Percentiles rank a stretch among this genome's conserved stretches.
Conservation (phyloP, 2,329 filamentous ascomycete species). For the Aaosphaeria arxii region DNA sequence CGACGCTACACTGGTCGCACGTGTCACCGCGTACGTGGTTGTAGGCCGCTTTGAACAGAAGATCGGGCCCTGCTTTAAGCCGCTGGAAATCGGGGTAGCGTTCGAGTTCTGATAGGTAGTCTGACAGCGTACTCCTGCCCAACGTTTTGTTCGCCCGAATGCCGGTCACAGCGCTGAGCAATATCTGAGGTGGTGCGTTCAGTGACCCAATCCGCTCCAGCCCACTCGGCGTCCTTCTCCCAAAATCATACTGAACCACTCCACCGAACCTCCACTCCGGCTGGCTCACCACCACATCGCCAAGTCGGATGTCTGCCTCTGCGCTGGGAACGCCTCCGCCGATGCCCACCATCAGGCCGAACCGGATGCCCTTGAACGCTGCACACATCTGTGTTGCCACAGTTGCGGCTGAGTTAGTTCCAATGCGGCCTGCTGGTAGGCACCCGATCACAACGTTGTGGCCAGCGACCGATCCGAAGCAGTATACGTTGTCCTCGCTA, state of each 20-base stretch:
- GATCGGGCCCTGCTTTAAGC: not conserved
- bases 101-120: not conserved
- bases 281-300: conserved; percentile 1
- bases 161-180: not conserved
- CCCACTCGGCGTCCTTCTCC: not conserved
- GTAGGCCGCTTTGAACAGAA: conserved; percentile 1
- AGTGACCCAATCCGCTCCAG: not conserved
- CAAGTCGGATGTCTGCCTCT: not conserved
- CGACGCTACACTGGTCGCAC: not conserved
- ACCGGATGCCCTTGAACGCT: not conserved
- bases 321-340: conserved; percentile 1
- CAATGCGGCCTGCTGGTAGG: not conserved
- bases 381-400: not conserved
- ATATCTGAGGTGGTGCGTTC: not conserved
- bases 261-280: not conserved
- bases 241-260: not conserved
- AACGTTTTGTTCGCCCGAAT: not conserved
- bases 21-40: not conserved
- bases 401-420: not conserved
- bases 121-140: not conserved
- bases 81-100: not conserved
- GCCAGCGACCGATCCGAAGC: not conserved
- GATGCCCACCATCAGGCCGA: conserved; percentile 1
- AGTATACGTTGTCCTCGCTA: not conserved
- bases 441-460: conserved; percentile 1